These are phyloP conservation scores for Thalia dealbata DNA, from an alignment of 176 grass and related monocot genomes.

Conservation along the genomic window DNA sequence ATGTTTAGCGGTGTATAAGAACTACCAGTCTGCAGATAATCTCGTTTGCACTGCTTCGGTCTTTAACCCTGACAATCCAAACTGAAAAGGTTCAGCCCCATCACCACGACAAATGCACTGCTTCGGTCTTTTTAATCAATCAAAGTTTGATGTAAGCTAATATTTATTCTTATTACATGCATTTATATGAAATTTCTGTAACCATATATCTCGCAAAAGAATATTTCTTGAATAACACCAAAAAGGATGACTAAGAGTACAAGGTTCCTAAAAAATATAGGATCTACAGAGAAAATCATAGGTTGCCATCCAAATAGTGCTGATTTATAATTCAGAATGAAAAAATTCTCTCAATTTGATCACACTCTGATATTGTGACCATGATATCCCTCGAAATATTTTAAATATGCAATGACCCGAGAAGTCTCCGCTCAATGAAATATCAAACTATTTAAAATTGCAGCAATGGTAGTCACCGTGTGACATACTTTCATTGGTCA, in stretches of 20 bases:
- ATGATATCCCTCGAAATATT: neutral
- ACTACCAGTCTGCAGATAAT: too few species aligned
- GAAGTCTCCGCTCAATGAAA: neutral
- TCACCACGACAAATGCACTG: too few species aligned
- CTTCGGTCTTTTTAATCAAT: neutral
- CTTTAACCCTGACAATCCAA: too few species aligned
- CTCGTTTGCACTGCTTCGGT: too few species aligned
- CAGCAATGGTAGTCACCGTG: neutral
- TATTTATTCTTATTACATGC: neutral
- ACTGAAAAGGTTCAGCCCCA: too few species aligned
- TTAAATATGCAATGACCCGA: neutral
- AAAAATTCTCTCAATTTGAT: neutral
- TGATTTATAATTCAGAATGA: neutral
- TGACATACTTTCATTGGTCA: slow-evolving; percentile 70
- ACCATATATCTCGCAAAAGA: neutral
- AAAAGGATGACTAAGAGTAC: neutral
- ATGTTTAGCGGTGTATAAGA: too few species aligned
- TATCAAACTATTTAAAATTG: neutral
- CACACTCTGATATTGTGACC: neutral
- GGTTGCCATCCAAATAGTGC: neutral
- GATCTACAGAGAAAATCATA: neutral
- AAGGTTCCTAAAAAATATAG: too few species aligned
- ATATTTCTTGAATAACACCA: neutral
- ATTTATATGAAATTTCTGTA: neutral
- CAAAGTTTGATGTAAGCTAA: neutral